Evolutionary conservation across 2,329 filamentous ascomycete species (phyloP).

Genomic region (Pyrenophora seminiperda): DNA sequence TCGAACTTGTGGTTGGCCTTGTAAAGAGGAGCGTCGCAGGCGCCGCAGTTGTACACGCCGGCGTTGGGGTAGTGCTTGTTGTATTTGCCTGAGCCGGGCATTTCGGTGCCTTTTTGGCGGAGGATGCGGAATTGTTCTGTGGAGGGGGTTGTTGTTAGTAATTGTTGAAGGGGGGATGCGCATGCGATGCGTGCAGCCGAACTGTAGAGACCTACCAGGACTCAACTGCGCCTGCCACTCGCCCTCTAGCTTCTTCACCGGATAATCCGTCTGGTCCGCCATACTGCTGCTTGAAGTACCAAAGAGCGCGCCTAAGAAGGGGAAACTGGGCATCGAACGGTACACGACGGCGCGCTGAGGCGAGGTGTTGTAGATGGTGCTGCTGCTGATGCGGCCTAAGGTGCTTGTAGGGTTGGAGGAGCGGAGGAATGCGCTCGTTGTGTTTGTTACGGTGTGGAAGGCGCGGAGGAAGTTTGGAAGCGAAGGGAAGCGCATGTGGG

Average conservation of each 20-base stretch:
- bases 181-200: no score
- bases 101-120: constrained; percentile 88
- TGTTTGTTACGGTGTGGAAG: constrained; percentile 54
- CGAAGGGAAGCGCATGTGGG: constrained; percentile 56
- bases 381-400: constrained; percentile 40
- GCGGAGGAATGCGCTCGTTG: constrained; percentile 42
- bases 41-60: constrained; percentile 87
- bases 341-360: constrained; percentile 36
- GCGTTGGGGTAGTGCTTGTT: constrained; percentile 79
- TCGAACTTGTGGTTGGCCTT: constrained; percentile 94
- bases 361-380: constrained; percentile 32
- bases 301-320: constrained; percentile 79
- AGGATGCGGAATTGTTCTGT: constrained; percentile 94
- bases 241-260: constrained; percentile 77
- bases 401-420: constrained; percentile 44
- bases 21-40: constrained; percentile 86
- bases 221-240: constrained; percentile 90
- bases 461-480: constrained; percentile 56
- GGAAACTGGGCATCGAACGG: constrained; percentile 73
- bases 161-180: not conserved
- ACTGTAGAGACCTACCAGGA: constrained; percentile 62
- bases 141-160: constrained; percentile 16
- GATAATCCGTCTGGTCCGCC: constrained; percentile 68
- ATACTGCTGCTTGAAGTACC: constrained; percentile 57
- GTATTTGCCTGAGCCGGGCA: constrained; percentile 77